Conservation (phyloP, 495 filamentous ascomycete genomes). For the Terfezia boudieri region DNA sequence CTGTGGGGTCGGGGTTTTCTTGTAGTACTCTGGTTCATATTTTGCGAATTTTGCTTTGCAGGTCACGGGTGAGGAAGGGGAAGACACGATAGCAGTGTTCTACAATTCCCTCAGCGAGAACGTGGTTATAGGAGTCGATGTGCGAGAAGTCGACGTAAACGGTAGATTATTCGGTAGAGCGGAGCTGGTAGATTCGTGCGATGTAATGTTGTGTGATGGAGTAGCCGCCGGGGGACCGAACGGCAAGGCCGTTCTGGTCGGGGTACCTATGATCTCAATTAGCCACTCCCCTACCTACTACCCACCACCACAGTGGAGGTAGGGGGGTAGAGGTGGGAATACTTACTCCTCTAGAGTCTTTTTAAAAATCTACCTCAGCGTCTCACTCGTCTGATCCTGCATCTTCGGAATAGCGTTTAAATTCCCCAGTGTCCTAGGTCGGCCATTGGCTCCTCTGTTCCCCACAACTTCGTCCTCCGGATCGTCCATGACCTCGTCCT, state of each 20-base stretch:
- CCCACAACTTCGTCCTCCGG: slow-evolving; percentile 19
- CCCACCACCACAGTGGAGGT: background rate
- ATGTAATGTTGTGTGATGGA: slow-evolving; percentile 56
- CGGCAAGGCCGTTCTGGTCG: slow-evolving; percentile 33
- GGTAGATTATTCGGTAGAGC: slow-evolving; percentile 68
- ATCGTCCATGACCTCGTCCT: slow-evolving; percentile 16
- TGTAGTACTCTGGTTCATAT: slow-evolving; percentile 83
- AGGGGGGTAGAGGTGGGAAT: background rate
- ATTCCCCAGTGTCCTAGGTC: slow-evolving; percentile 12
- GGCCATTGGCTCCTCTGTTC: slow-evolving; percentile 6
- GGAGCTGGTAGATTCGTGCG: slow-evolving; percentile 79
- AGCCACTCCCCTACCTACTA: too few species aligned
- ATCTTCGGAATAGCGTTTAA: slow-evolving; percentile 47
- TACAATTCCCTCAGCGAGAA: slow-evolving; percentile 62
- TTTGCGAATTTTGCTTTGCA: slow-evolving; percentile 88
- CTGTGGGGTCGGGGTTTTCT: slow-evolving; percentile 32
- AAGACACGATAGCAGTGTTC: slow-evolving; percentile 87
- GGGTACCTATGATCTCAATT: slow-evolving; percentile 35
- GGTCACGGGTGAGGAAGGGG: slow-evolving; percentile 68
- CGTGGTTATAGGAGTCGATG: slow-evolving; percentile 44
- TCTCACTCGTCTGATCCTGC: slow-evolving; percentile 69
- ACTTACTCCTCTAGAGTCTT: slow-evolving; percentile 64
- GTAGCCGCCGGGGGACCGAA: background rate
- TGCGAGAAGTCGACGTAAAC: slow-evolving; percentile 94
- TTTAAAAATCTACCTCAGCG: slow-evolving; percentile 67